Base-by-base conservation (phyloP, 441 rosid species). In the Erysimum pusillum region DNA sequence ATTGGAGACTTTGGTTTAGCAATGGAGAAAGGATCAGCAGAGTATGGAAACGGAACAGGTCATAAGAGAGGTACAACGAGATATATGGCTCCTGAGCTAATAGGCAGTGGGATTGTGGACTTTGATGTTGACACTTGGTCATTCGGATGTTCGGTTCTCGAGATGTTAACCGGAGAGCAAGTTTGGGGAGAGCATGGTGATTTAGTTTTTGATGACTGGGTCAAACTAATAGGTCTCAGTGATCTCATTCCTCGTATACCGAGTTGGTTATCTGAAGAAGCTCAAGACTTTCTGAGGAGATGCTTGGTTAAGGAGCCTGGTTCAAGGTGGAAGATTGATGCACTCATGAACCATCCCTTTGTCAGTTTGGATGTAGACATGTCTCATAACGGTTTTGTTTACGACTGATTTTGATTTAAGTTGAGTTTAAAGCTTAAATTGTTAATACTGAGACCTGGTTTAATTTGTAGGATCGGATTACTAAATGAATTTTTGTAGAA, bases 51-150 rank as follows among this genome's bases (percentile, higher is more conserved):
- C 1, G 35, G 34, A 9, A 11, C 10, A 0, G 71, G 71, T 18
- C 59, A 67, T 22, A 5, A 1, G 35, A 35, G 59, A 66, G 71
- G 71, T 20, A 66, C 71, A 2, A 36, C 4, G 6, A 7, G 31
- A 5, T 66, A 18, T 13, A 49, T 66, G 71, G 57, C 59, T 12
- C 71, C 59, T 0, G 71, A 66, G 59, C 34, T 49, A 8, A 12
- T 66, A 7, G 18, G 12, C 3, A 4, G 1, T 32, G 71, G 59
- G 4, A 13, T 12, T 12, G 17, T 67, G 44, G 60, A 67, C 2
- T 67, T 9, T 36, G 7, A 20, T 48, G 71, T 36, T 67, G 71
- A 67, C 7, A 36, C 13, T 17, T 67, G 60, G 71, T 18, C 46
- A 0, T 49, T 49, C 15, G 48, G 71, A 11, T 67, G 71, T 20